These are phyloP conservation scores for Xylariales sp. DNA, from an alignment of 2,329 filamentous ascomycete species.

Conservation along the genomic window DNA sequence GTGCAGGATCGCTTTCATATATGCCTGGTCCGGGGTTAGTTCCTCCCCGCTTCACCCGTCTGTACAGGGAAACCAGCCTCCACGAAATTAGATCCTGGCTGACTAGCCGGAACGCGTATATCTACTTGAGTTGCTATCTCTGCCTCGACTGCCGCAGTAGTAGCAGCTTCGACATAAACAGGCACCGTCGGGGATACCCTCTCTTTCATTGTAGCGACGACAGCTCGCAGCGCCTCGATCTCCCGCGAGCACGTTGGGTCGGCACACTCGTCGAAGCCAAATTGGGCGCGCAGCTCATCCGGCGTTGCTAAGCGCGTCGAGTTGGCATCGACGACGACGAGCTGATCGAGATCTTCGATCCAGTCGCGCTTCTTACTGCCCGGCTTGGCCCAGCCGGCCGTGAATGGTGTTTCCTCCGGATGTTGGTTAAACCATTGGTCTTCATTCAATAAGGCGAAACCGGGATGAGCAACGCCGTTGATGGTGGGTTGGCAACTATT, in stretches of 20 bases:
- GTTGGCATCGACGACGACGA: constrained; percentile 1
- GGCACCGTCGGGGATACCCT: not conserved
- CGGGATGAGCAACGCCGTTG: not conserved
- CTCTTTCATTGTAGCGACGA: not conserved
- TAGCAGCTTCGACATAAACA: not conserved
- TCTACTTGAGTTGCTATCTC: too few species aligned
- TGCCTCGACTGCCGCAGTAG: not conserved
- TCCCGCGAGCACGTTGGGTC: not conserved
- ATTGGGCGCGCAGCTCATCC: constrained; percentile 2
- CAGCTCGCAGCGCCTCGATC: not conserved
- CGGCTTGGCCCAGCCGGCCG: not conserved
- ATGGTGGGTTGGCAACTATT: constrained; percentile 3
- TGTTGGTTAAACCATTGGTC: constrained; percentile 6
- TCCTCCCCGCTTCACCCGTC: not conserved
- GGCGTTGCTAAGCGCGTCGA: not conserved
- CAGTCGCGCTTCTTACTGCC: not conserved
- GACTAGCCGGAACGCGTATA: not conserved
- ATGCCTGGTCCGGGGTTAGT: not conserved
- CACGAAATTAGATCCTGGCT: not conserved
- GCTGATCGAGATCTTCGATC: not conserved
- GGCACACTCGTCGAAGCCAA: constrained; percentile 3
- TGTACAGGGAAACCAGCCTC: not conserved
- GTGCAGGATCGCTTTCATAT: too few species aligned
- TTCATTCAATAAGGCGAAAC: constrained; percentile 3
- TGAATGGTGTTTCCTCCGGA: not conserved